These are phyloP conservation scores for Neobulgaria alba DNA, from an alignment of 2,329 filamentous ascomycete species.

Conservation along the genomic window DNA sequence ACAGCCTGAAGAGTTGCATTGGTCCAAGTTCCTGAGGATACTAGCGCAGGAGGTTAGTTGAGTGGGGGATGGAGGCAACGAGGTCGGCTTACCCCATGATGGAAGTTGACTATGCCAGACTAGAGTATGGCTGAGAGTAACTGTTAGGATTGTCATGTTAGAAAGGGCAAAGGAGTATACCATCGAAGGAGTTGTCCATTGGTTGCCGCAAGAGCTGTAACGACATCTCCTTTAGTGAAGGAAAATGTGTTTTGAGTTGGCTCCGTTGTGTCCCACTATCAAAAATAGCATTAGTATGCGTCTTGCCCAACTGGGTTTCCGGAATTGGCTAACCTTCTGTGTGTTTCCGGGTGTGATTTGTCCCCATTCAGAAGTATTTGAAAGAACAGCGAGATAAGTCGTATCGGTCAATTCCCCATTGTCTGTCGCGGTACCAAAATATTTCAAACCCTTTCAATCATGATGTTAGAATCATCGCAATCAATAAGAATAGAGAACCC, in stretches of 20 bases:
- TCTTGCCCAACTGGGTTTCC: too few relatives aligned
- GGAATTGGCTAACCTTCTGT: too few relatives aligned
- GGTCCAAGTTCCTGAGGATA: slow-evolving; percentile 44
- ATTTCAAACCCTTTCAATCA: slow-evolving; percentile 47
- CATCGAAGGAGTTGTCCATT: slow-evolving; percentile 50
- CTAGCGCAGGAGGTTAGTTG: too few relatives aligned
- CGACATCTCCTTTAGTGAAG: slow-evolving; percentile 48
- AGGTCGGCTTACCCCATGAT: slow-evolving; percentile 44
- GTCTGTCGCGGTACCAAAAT: slow-evolving; percentile 53
- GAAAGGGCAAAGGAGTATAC: too few relatives aligned
- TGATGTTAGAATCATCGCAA: too few relatives aligned
- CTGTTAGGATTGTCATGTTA: neutral
- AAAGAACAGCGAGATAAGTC: slow-evolving; percentile 47
- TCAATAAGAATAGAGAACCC: too few relatives aligned
- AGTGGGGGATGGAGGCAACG: too few relatives aligned
- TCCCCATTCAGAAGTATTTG: slow-evolving; percentile 50
- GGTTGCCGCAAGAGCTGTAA: slow-evolving; percentile 38
- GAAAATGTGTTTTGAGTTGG: slow-evolving; percentile 46
- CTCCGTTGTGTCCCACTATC: slow-evolving; percentile 57
- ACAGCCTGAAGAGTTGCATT: slow-evolving; percentile 46
- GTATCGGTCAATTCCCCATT: slow-evolving; percentile 38
- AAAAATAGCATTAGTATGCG: too few relatives aligned
- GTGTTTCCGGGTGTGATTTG: slow-evolving; percentile 57
- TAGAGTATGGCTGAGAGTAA: neutral
- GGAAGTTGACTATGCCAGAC: slow-evolving; percentile 45